Base-by-base conservation (phyloP, 306 rosid species). In the Rubus parviflorus region DNA sequence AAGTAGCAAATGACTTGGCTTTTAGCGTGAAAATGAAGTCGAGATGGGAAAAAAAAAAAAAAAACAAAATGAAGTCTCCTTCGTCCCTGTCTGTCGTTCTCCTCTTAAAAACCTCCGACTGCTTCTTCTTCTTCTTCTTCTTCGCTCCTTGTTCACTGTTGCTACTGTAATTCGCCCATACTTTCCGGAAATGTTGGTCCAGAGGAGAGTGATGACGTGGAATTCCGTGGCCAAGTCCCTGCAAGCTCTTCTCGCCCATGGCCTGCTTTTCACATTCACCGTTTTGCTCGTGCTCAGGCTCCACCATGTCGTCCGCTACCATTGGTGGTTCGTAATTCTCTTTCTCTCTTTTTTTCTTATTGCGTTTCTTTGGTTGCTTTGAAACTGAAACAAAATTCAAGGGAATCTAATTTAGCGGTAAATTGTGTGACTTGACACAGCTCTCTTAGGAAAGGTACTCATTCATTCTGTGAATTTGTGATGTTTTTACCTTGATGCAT, bases 141-240 rank as follows among this genome's bases (percentile, higher is more conserved):
- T 49, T 37, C 16, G 15, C 23, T 10, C 4, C 5, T 17, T 15
- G 0, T 42, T 22, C 13, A 38, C 30, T 56, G 62, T 20, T 1
- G 30, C 15, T 40, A 62, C 64, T 45, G 11, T 45, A 7, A 43
- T 1, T 45, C 48, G 10, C 11, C 10, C 11, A 45, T 8, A 7
- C 12, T 14, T 54, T 5, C 41, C 23, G 68, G 20, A 14, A 81
- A 92, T 92, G 92, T 76, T 88, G 80, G 86, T 83, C 68, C 83
- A 77, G 81, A 77, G 91, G 76, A 88, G 91, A 76, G 83, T 88
- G 51, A 87, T 89, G 91, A 94, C 93, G 73, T 92, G 97, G 98
- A 86, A 93, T 68, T 87, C 93, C 77, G 97, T 89, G 58, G 90
- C 81, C 0, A 86, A 85, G 85, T 85, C 97, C 43, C 73, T 94